These are phyloP conservation scores for Colletotrichum limetticola DNA, from an alignment of 2,329 filamentous ascomycete genomes.

Conservation along the genomic window DNA sequence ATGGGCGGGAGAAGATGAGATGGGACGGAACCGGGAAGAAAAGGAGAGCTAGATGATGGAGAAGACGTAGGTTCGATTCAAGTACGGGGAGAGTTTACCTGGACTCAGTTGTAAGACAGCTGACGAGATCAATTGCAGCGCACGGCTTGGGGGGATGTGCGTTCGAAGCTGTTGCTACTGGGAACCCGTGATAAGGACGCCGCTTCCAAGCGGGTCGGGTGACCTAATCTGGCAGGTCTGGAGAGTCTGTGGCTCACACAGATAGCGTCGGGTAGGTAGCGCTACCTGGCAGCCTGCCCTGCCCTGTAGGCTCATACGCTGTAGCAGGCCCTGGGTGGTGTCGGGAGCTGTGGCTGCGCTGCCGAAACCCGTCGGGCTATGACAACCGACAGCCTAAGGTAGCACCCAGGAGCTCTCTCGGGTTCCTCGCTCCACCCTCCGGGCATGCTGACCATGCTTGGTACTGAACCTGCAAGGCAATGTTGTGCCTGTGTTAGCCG, in stretches of 20 bases:
- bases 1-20: conserved; percentile 4
- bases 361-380: conserved; percentile 26
- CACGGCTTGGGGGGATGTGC: conserved; percentile 27
- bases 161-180: conserved; percentile 32
- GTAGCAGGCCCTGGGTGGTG: background rate
- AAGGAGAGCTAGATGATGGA: background rate
- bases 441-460: background rate
- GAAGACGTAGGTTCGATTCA: conserved; percentile 2
- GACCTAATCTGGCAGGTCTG: conserved; percentile 36
- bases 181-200: conserved; percentile 36
- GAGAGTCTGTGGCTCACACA: conserved; percentile 29
- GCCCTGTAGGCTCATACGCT: no score
- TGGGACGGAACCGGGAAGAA: background rate
- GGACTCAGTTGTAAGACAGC: conserved; percentile 29
- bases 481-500: background rate
- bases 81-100: conserved; percentile 27
- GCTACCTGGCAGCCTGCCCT: background rate
- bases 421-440: conserved; percentile 1
- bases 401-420: conserved; percentile 11
- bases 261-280: conserved; percentile 21
- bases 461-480: background rate
- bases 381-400: conserved; percentile 16
- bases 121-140: conserved; percentile 35
- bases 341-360: background rate
- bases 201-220: conserved; percentile 32